Evolutionary conservation across 768 basidiomycete genomes (phyloP).

Genomic region (Lactarius hengduanensis): DNA sequence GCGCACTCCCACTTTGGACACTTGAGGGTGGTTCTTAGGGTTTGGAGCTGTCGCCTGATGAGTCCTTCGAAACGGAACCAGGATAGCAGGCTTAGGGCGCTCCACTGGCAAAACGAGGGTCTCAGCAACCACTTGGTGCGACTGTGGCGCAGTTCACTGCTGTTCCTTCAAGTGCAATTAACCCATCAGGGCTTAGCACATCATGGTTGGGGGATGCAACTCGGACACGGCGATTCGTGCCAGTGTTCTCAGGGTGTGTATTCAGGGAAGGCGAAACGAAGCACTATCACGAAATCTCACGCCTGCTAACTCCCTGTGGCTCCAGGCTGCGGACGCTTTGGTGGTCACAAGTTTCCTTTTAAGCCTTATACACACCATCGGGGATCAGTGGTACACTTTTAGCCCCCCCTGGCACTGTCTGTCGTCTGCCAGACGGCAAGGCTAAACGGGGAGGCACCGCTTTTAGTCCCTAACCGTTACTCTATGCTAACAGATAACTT

Average conservation of each 20-base stretch:
- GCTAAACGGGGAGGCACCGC: neutral
- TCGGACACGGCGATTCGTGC: neutral
- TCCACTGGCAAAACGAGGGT: neutral
- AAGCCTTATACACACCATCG: conserved; percentile 6
- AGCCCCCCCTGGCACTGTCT: neutral
- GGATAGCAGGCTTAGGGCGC: neutral
- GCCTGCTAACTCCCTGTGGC: neutral
- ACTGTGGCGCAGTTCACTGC: neutral
- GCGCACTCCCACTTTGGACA: conserved; percentile 13
- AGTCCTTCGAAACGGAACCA: neutral
- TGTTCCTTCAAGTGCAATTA: neutral
- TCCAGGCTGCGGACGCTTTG: neutral
- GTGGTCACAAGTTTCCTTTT: conserved; percentile 2
- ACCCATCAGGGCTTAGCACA: neutral
- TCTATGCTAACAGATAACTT: neutral
- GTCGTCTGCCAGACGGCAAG: neutral
- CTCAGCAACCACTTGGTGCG: neutral
- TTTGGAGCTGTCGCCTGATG: neutral
- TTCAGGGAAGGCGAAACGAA: neutral
- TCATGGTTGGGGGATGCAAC: neutral
- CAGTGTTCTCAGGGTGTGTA: neutral
- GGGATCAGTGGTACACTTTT: neutral
- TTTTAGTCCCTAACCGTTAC: neutral
- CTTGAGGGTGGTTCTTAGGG: neutral
- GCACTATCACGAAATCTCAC: neutral